Evolutionary conservation across 1,139 yeast genomes (phyloP).

Genomic region (Sugiyamaella sp.): DNA sequence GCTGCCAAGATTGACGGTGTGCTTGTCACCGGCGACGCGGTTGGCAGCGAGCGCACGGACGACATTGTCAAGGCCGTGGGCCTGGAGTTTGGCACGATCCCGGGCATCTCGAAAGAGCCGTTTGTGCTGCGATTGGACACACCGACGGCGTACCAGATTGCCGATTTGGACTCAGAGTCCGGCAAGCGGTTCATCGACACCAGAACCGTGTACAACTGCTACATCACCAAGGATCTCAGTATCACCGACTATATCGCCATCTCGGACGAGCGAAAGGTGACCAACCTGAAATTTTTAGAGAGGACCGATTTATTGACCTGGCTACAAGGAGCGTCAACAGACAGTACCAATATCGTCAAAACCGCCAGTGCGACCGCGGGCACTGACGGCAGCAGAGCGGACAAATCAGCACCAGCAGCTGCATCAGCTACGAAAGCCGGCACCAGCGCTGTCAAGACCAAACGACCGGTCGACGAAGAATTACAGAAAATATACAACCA

Average conservation of each 20-base stretch:
- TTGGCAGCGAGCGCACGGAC: conserved; percentile 28
- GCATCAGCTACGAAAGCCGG: neutral
- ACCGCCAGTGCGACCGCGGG: conserved; percentile 17
- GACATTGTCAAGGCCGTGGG: conserved; percentile 32
- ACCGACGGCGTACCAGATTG: conserved; percentile 61
- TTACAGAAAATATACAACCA: conserved; percentile 55
- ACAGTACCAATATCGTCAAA: conserved; percentile 37
- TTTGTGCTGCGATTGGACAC: conserved; percentile 44
- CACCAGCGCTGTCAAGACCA: conserved; percentile 6
- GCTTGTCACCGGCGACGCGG: conserved; percentile 25
- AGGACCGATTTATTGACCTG: conserved; percentile 83
- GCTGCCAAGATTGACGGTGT: conserved; percentile 29
- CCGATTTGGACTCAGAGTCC: conserved; percentile 39
- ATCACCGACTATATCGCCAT: conserved; percentile 82
- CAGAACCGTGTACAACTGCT: conserved; percentile 73
- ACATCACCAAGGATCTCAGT: conserved; percentile 73
- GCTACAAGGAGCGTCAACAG: conserved; percentile 62
- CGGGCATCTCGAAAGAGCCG: conserved; percentile 30
- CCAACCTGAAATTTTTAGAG: conserved; percentile 80
- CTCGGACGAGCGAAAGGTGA: conserved; percentile 65
- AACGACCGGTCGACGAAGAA: conserved; percentile 54
- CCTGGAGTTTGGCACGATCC: conserved; percentile 31
- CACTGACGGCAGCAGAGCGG: neutral
- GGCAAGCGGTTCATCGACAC: conserved; percentile 48
- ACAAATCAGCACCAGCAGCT: neutral